phyloP scores from a whole-genome alignment of 2,329 filamentous ascomycete species.

The Botrytis byssoidea region DNA sequence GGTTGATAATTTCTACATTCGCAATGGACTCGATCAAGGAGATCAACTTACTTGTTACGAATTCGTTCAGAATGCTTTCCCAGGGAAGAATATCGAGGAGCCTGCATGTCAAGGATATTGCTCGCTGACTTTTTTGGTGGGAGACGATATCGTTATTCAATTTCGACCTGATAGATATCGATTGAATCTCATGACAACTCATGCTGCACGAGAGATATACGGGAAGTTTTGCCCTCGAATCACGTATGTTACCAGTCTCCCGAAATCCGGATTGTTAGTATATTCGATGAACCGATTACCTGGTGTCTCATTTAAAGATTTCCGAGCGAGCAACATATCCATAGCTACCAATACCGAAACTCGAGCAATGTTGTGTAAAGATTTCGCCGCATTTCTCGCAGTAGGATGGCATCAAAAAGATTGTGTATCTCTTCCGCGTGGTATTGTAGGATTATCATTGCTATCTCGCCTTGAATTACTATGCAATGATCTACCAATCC shows the following conservation, averaged over 20 bases:
- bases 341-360: constrained; percentile 18
- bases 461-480: constrained; percentile 43
- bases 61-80: constrained; percentile 40
- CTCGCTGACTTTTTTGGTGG: constrained; percentile 49
- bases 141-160: constrained; percentile 45
- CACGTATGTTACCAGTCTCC: constrained; percentile 41
- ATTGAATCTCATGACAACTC: constrained; percentile 43
- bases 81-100: constrained; percentile 37
- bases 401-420: constrained; percentile 39
- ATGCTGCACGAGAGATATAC: constrained; percentile 43
- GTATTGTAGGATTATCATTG: constrained; percentile 46
- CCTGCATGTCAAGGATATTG: constrained; percentile 50
- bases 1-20: constrained; percentile 33
- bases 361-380: constrained; percentile 41
- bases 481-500: constrained; percentile 40
- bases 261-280: constrained; percentile 34
- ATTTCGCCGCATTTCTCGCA: constrained; percentile 46
- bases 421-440: constrained; percentile 24
- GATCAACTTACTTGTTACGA: constrained; percentile 35
- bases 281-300: constrained; percentile 46
- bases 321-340: constrained; percentile 30
- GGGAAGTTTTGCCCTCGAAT: constrained; percentile 46
- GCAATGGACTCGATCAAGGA: constrained; percentile 29
- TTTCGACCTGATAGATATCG: constrained; percentile 48
- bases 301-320: constrained; percentile 42